Evolutionary conservation across 371 early-diverging fungal species (phyloP).

Genomic region (Lichtheimia ramosa): DNA sequence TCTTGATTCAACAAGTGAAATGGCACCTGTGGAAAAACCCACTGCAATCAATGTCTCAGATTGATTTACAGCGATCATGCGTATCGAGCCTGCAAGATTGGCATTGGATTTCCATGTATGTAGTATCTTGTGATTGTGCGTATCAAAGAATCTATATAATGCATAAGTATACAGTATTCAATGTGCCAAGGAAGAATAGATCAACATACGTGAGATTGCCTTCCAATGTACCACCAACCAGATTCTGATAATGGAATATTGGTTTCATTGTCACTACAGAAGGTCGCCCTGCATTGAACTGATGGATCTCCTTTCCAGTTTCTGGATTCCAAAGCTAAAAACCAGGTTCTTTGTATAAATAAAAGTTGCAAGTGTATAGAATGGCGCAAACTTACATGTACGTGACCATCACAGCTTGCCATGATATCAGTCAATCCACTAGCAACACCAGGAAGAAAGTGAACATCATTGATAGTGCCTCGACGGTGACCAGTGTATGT

Average conservation of each 20-base stretch:
- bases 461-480: conserved; percentile 50
- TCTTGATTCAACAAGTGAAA: conserved; percentile 59
- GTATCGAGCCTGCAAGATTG: conserved; percentile 29
- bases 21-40: conserved; percentile 59
- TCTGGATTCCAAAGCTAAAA: conserved; percentile 63
- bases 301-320: conserved; percentile 55
- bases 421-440: conserved; percentile 54
- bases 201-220: conserved; percentile 37
- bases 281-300: conserved; percentile 49
- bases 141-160: conserved; percentile 41
- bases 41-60: conserved; percentile 61
- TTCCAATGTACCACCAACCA: conserved; percentile 57
- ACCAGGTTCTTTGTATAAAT: neutral
- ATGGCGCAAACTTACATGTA: conserved; percentile 50
- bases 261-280: conserved; percentile 57
- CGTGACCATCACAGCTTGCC: conserved; percentile 66
- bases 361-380: neutral
- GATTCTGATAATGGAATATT: conserved; percentile 52
- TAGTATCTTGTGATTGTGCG: conserved; percentile 30
- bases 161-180: too few relatives aligned
- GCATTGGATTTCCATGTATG: conserved; percentile 54
- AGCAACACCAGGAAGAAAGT: conserved; percentile 55
- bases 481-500: conserved; percentile 64
- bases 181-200: too few relatives aligned
- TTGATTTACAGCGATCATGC: conserved; percentile 47